Evolutionary conservation across 2,329 filamentous ascomycete genomes (phyloP), one percentile per base, ranked within the genome.

Genomic region (Fusarium sublunatum): DNA sequence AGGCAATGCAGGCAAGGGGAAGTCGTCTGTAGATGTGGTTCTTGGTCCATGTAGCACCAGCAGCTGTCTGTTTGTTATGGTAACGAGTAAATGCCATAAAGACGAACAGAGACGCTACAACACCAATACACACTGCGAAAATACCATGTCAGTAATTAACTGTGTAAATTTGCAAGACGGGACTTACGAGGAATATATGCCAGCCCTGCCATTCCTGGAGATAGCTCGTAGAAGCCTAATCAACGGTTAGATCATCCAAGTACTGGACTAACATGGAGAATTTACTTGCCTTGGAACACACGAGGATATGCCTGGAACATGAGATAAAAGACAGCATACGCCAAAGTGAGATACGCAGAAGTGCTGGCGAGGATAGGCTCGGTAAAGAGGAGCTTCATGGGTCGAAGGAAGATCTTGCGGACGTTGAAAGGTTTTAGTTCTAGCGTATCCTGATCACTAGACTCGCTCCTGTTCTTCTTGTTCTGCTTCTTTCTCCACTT

Each of bases 1-100:
- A 82, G 8, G 86, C 86, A 55, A 86, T 83, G 6, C 87, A 88
- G 3, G 76, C 78, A 15, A 78, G 69, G 73, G 83, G 60, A 41
- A 75, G 53, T 74, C 77, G 34, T 70, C 81, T 49, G 58, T 67
- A 69, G 4, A 75, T 69, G 32, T 76, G 72, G 11, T 64, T 65
- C 38, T 73, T 63, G 4, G 74, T 70, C 74, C 74, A 76, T n/a
- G 52, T 38, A 2, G 67, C 69, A 4, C 73, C 74, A 2, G 65
- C 69, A 9, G 59, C 54, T 10, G 65, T 63, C 22, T 69, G 57
- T 6, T 53, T 55, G 31, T 71, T 72, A 34, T 74, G 72, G 35
- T 66, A 74, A 54, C 66, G 66, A 7, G 71, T 75, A 29, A 70
- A 76, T 8, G 61, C 11, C 7, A 47, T 50, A 46, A 73, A 74